Evolutionary conservation across 495 filamentous ascomycete species (phyloP).

Genomic region (Lophium mytilinum): DNA sequence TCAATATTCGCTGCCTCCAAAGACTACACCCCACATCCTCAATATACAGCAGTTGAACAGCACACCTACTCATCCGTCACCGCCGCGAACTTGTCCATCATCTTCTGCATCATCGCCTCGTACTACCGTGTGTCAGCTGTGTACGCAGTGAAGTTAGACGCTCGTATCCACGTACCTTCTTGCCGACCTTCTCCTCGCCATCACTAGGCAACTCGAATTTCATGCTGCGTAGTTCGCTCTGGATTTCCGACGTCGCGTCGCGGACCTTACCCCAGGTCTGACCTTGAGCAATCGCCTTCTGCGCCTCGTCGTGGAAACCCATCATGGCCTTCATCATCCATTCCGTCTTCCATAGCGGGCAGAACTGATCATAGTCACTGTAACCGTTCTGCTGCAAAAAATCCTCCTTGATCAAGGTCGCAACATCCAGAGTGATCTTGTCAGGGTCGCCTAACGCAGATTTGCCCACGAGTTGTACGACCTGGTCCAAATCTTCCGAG

Average conservation of each 20-base stretch:
- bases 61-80: slow-evolving; percentile 77
- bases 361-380: slow-evolving; percentile 98
- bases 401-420: slow-evolving; percentile 90
- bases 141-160: not conserved
- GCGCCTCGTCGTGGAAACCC: slow-evolving; percentile 92
- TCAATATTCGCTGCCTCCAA: too few species aligned
- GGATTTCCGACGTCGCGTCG: slow-evolving; percentile 80
- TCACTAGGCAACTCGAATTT: slow-evolving; percentile 91
- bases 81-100: slow-evolving; percentile 93
- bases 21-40: too few species aligned
- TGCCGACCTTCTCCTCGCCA: slow-evolving; percentile 61
- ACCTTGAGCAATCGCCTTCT: slow-evolving; percentile 87
- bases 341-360: slow-evolving; percentile 97
- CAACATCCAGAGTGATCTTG: slow-evolving; percentile 96
- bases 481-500: slow-evolving; percentile 95
- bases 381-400: slow-evolving; percentile 99
- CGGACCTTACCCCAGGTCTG: slow-evolving; percentile 86
- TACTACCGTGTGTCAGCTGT: slow-evolving; percentile 48
- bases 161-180: slow-evolving; percentile 52
- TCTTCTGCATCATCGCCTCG: slow-evolving; percentile 78
- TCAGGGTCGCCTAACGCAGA: slow-evolving; percentile 90
- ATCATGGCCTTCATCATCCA: slow-evolving; percentile 99
- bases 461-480: slow-evolving; percentile 97
- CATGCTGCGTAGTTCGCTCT: slow-evolving; percentile 73
- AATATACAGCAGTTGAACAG: not conserved